These are phyloP conservation scores for Dothiorella sarmentorum DNA, from an alignment of 2,329 filamentous ascomycete genomes.

Conservation along the genomic window DNA sequence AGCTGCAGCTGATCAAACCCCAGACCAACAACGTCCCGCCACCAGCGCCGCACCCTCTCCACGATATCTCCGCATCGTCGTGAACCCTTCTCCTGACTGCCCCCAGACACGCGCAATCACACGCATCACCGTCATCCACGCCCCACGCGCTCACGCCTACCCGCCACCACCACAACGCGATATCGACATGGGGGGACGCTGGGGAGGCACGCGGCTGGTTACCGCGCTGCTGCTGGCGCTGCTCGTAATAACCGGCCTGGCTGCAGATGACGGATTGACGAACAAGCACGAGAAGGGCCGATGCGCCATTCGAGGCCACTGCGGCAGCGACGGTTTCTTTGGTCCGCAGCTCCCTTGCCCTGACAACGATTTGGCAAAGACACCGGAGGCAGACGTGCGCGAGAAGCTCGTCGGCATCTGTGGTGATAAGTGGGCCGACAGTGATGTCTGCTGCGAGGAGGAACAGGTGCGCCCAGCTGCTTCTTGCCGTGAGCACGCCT, in stretches of 20 bases:
- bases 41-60: not conserved
- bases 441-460: conserved; percentile 77
- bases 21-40: conserved; percentile 3
- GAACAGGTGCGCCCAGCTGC: conserved; percentile 60
- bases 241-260: not conserved
- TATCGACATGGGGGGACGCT: conserved; percentile 16
- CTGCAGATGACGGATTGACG: conserved; percentile 28
- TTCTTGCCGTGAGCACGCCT: not conserved
- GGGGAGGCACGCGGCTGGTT: conserved; percentile 18
- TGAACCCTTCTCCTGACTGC: not conserved
- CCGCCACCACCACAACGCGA: not conserved
- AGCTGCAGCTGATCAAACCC: conserved; percentile 8
- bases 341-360: conserved; percentile 86
- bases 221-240: conserved; percentile 12
- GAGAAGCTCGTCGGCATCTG: conserved; percentile 80
- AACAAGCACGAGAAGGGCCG: conserved; percentile 77
- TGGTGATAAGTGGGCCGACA: conserved; percentile 78
- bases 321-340: conserved; percentile 87
- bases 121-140: not conserved
- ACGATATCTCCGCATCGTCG: not conserved
- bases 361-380: conserved; percentile 78
- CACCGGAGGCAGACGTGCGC: conserved; percentile 68
- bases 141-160: not conserved
- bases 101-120: not conserved
- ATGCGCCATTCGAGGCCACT: conserved; percentile 87